Conservation (phyloP, 208 protist species). For the Leishmania aethiopica region DNA sequence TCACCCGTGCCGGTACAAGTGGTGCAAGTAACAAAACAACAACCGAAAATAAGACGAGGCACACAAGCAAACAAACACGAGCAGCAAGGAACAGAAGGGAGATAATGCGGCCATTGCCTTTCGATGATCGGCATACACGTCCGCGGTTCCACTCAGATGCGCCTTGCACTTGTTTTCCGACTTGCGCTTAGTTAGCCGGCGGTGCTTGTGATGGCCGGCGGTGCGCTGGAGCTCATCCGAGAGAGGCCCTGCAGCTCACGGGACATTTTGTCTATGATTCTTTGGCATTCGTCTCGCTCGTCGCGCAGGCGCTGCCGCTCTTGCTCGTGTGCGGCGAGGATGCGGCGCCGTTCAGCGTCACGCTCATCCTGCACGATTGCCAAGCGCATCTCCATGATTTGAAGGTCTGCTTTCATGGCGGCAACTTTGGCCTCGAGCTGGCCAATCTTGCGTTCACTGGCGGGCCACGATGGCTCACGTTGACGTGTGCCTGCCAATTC, state of each 20-base stretch:
- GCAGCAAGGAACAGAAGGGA: not conserved
- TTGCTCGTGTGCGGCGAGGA: conserved; percentile 44
- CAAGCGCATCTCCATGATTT: conserved; percentile 55
- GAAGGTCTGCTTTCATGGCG: conserved; percentile 41
- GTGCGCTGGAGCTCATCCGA: conserved; percentile 18
- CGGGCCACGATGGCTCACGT: conserved; percentile 1
- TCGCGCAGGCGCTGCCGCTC: conserved; percentile 42
- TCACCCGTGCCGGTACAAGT: not conserved
- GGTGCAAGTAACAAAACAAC: not conserved
- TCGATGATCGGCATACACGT: not conserved
- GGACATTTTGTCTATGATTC: conserved; percentile 55
- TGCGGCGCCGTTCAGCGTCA: conserved; percentile 51
- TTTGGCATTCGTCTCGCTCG: conserved; percentile 64
- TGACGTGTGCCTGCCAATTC: not conserved
- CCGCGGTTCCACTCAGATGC: not conserved
- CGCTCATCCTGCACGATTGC: conserved; percentile 41
- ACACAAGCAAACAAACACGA: not conserved
- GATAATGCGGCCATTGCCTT: not conserved
- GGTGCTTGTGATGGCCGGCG: conserved; percentile 16
- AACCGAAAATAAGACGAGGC: not conserved
- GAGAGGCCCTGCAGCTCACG: conserved; percentile 50
- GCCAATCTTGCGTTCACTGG: conserved; percentile 32
- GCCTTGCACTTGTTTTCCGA: not conserved
- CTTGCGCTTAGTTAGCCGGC: conserved; percentile 4
- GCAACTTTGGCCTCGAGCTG: conserved; percentile 44